Evolutionary conservation across 306 rosid genomes (phyloP), one percentile per base, ranked within the genome.

Genomic region (Gastrolobium villosum): DNA sequence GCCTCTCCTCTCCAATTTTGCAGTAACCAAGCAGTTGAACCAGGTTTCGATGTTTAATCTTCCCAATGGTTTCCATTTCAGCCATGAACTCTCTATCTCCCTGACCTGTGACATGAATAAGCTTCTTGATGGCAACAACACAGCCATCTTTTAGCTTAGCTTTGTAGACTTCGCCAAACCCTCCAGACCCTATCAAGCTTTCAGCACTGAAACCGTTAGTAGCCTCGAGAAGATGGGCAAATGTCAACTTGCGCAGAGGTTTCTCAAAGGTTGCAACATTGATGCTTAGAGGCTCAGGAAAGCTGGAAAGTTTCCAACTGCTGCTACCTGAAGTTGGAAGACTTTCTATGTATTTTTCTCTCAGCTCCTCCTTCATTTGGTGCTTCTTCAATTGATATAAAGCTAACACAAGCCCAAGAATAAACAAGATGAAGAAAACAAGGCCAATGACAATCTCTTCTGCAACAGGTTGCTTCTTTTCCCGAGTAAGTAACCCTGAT

Each of bases 21-120:
- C 95, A 92, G 82, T 92, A 92, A 28, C 97, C 97, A 6, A 92
- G 79, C 65, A 92, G 67, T 0, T 89, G 95, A 70, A 92, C 95
- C 73, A 92, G 81, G 79, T 92, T 92, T 71, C 95, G 77, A 69
- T 92, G 95, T 77, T 92, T 92, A 60, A 92, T 88, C 83, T 88
- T 92, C 71, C 97, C 97, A 6, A 92, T 87, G 39, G 97, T 92
- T 81, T 92, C 97, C 97, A 92, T 90, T 84, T 92, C 95, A 0
- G 97, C 97, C 91, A 90, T 90, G 78, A 92, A 92, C 82, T 92
- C 97, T 75, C 97, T 84, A 64, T 92, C 95, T 49, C 97, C 97
- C 83, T 92, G 97, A 35, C 93, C 87, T 14, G 90, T 87, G 75
- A 92, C 90, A 8, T 82, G 90, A 49, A 88, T 86, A 68, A 92